phyloP scores from a whole-genome alignment of 768 basidiomycete genomes.

The Dacryopinax spathularia region DNA sequence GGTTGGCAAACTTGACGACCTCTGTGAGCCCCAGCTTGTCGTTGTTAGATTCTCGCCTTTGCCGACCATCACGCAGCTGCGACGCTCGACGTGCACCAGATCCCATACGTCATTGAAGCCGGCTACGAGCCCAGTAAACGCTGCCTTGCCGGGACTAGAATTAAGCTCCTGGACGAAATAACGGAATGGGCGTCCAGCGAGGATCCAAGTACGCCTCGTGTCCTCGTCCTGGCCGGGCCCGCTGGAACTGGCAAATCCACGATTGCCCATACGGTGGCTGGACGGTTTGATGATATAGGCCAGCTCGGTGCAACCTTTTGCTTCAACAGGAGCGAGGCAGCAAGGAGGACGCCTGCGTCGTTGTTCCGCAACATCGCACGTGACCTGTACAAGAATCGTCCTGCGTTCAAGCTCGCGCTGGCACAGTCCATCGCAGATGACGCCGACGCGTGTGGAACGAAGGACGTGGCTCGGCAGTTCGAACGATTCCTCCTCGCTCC shows the following conservation, averaged over 20 bases:
- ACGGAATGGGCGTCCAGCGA: conserved; percentile 3
- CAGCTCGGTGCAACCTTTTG: conserved; percentile 11
- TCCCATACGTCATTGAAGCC: neutral
- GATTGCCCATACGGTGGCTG: conserved; percentile 9
- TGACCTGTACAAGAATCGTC: conserved; percentile 5
- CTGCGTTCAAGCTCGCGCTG: neutral
- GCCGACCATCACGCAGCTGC: neutral
- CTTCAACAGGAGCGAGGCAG: conserved; percentile 4
- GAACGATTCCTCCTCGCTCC: conserved; percentile 13
- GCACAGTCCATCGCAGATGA: neutral
- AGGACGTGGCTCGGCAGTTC: conserved; percentile 15
- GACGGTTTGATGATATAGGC: neutral
- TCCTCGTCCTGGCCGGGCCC: conserved; percentile 9
- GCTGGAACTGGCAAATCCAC: conserved; percentile 14
- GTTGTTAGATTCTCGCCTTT: neutral
- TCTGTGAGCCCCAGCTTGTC: neutral
- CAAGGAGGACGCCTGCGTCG: conserved; percentile 2
- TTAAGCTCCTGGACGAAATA: neutral
- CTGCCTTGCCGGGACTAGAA: conserved; percentile 9
- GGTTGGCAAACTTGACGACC: neutral
- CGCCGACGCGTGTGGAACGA: neutral
- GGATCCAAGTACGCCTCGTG: neutral
- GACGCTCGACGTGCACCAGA: neutral
- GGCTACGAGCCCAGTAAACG: conserved; percentile 5
- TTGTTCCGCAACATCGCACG: conserved; percentile 12